These are phyloP conservation scores for Oryza nivara DNA, from an alignment of 176 grass and related monocot species.

Conservation along the genomic window DNA sequence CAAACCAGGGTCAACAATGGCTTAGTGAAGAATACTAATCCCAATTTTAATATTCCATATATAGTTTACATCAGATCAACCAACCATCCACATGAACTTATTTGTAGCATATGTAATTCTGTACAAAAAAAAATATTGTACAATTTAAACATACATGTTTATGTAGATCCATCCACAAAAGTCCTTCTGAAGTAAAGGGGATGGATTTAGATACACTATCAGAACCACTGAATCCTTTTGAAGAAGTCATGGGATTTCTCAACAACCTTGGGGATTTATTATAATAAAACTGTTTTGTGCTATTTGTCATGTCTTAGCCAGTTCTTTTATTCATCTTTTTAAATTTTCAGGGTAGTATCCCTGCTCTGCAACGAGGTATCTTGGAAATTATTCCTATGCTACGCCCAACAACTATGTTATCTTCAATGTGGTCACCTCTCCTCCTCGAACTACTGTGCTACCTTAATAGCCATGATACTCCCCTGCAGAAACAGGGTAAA, in stretches of 20 bases:
- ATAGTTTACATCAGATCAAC: neutral
- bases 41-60: neutral
- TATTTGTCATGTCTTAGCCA: conserved; percentile 29
- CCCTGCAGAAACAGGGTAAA: conserved; percentile 55
- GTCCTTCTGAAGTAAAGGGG: neutral
- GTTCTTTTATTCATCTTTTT: conserved; percentile 7
- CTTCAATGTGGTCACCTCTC: conserved; percentile 79
- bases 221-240: neutral
- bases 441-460: conserved; percentile 84
- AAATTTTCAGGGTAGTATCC: conserved; percentile 69
- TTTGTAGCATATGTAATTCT: neutral
- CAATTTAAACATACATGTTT: neutral
- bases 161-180: neutral
- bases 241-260: conserved; percentile 2
- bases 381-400: conserved; percentile 95
- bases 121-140: neutral
- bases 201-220: neutral
- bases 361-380: conserved; percentile 70
- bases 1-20: neutral
- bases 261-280: conserved; percentile 31
- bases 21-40: neutral
- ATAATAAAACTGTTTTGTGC: conserved; percentile 13
- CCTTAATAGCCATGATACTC: conserved; percentile 68
- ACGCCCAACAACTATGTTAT: conserved; percentile 58
- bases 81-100: neutral